phyloP scores from a whole-genome alignment of 2,329 filamentous ascomycete species.

The Paecilomyces fulvus region DNA sequence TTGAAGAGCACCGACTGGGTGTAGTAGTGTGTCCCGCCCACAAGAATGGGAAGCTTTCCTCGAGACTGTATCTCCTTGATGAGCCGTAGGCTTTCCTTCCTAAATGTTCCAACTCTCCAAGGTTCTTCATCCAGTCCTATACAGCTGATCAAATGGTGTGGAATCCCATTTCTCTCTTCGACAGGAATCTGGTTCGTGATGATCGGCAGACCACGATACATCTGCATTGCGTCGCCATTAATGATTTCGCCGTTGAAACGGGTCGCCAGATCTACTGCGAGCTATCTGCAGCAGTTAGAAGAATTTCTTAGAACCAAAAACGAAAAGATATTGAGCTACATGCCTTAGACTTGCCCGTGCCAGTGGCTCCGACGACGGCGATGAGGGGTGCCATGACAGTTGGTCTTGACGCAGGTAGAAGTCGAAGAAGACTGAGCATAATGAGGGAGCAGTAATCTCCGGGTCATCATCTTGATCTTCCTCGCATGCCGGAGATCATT shows the following conservation, averaged over 20 bases:
- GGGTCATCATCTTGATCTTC: constrained; percentile 7
- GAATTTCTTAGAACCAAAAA: background rate
- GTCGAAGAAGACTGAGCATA: constrained; percentile 22
- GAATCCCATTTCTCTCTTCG: constrained; percentile 67
- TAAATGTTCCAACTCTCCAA: constrained; percentile 76
- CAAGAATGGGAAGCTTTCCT: constrained; percentile 77
- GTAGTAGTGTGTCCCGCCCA: constrained; percentile 95
- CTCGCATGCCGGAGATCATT: background rate
- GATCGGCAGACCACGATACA: constrained; percentile 84
- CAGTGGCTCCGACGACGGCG: constrained; percentile 79
- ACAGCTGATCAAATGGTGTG: constrained; percentile 79
- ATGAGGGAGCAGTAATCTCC: background rate
- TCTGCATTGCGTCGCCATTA: constrained; percentile 96
- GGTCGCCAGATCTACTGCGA: constrained; percentile 79
- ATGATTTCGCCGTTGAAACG: constrained; percentile 87
- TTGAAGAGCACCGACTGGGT: constrained; percentile 80
- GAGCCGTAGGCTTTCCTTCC: constrained; percentile 55
- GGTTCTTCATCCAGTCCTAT: constrained; percentile 67
- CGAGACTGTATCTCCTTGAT: constrained; percentile 71
- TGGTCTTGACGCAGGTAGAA: constrained; percentile 12
- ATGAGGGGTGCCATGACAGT: constrained; percentile 53
- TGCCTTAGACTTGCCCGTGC: constrained; percentile 89
- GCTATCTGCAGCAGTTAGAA: constrained; percentile 44
- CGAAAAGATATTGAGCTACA: constrained; percentile 12
- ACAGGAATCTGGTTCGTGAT: constrained; percentile 87